Conservation (phyloP, 192 early-diverging fungal species). For the Linnemannia hyalina region DNA sequence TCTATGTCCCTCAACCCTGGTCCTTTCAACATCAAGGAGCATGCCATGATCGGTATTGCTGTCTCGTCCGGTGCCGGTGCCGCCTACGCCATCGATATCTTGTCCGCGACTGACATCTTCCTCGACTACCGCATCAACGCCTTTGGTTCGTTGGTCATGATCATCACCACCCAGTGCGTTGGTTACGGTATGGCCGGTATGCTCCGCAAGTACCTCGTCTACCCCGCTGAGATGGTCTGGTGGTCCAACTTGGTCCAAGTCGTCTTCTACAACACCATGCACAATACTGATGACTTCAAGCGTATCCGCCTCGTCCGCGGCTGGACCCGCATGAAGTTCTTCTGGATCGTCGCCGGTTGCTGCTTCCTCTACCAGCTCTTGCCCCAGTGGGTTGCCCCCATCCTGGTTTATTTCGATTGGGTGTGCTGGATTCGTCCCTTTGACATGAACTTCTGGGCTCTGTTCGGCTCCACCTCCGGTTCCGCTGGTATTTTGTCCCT, state of each 20-base stretch:
- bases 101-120: slow-evolving; percentile 40
- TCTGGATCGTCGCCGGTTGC: slow-evolving; percentile 51
- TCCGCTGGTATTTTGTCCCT: slow-evolving; percentile 37
- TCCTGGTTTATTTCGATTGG: slow-evolving; percentile 40
- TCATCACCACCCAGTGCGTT: slow-evolving; percentile 42
- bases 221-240: slow-evolving; percentile 91
- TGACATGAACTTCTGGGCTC: slow-evolving; percentile 35
- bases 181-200: slow-evolving; percentile 51
- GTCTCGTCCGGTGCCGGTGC: slow-evolving; percentile 60
- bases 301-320: slow-evolving; percentile 10
- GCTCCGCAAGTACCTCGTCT: slow-evolving; percentile 77
- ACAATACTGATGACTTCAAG: slow-evolving; percentile 43
- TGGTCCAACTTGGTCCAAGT: slow-evolving; percentile 77
- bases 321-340: slow-evolving; percentile 52
- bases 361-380: slow-evolving; percentile 67
- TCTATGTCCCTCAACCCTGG: slow-evolving; percentile 33
- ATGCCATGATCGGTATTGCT: slow-evolving; percentile 70
- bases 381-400: slow-evolving; percentile 40
- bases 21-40: slow-evolving; percentile 77
- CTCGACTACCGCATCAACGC: slow-evolving; percentile 21
- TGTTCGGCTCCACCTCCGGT: slow-evolving; percentile 64
- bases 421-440: slow-evolving; percentile 44
- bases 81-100: slow-evolving; percentile 63
- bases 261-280: slow-evolving; percentile 61
- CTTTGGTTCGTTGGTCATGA: slow-evolving; percentile 25